Percentiles rank a stretch among this genome's conserved stretches.
Conservation (phyloP, 2,329 filamentous ascomycete genomes). For the Calonectria leucothoes region DNA sequence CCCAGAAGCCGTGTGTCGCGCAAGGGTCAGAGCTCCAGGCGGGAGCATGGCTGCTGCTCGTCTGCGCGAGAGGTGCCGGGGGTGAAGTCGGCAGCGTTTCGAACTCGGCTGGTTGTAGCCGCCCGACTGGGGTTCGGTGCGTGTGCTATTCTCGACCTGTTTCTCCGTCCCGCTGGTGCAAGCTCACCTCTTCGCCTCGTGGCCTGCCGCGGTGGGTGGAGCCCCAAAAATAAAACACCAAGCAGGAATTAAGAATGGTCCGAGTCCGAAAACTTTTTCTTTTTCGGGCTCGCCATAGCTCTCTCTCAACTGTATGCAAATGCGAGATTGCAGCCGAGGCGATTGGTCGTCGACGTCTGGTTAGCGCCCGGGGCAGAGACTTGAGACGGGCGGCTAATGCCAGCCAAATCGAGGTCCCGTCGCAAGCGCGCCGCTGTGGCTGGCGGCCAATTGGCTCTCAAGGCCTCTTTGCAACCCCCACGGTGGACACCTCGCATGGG, state of each 20-base stretch:
- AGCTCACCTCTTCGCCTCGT: not conserved
- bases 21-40: slow-evolving; percentile 6
- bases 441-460: slow-evolving; percentile 34
- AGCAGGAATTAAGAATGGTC: not conserved
- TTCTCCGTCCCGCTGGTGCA: not conserved
- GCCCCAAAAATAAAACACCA: not conserved
- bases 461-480: not conserved
- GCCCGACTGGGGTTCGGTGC: slow-evolving; percentile 32
- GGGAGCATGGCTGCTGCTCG: not conserved
- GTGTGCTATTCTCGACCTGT: slow-evolving; percentile 8
- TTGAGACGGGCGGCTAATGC: slow-evolving; percentile 35
- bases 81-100: slow-evolving; percentile 31
- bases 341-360: slow-evolving; percentile 35
- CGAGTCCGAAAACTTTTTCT: not conserved
- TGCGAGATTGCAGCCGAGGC: not conserved
- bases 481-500: slow-evolving; percentile 9
- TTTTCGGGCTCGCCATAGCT: not conserved
- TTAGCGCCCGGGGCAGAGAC: slow-evolving; percentile 26
- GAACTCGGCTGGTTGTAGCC: slow-evolving; percentile 33
- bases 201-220: not conserved
- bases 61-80: not conserved
- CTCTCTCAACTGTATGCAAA: slow-evolving; percentile 5
- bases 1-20: slow-evolving; percentile 11
- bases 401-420: slow-evolving; percentile 23
- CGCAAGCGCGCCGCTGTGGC: slow-evolving; percentile 35